Conservation (phyloP, 116 monocot genomes). For the Cymodocea nodosa region DNA sequence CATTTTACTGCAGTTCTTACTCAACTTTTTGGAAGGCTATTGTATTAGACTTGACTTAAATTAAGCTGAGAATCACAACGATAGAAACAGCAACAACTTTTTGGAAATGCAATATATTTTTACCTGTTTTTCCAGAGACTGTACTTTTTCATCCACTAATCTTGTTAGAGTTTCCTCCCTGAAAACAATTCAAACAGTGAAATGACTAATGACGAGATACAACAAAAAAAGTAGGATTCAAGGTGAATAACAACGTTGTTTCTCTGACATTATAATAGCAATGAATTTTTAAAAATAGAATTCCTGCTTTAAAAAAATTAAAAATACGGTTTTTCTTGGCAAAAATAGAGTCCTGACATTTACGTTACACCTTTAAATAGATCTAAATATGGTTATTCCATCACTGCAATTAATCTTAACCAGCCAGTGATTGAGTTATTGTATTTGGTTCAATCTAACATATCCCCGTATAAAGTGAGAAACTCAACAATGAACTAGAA, state of each 20-base stretch:
- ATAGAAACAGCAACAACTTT: not conserved
- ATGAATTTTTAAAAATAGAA: not conserved
- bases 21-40: not conserved
- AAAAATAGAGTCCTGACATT: no score
- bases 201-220: not conserved
- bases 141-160: conserved; percentile 7
- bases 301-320: no score
- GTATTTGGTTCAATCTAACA: no score
- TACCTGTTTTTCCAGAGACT: not conserved
- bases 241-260: no score
- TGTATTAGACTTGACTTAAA: not conserved
- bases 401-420: no score
- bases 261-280: not conserved
- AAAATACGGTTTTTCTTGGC: no score
- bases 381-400: no score
- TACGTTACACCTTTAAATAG: no score
- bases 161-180: not conserved
- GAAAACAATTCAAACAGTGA: not conserved
- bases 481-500: no score
- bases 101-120: not conserved
- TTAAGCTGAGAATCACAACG: not conserved
- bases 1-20: no score
- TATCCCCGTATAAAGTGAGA: no score
- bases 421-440: no score
- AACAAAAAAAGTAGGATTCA: not conserved